Evolutionary conservation across 2,329 filamentous ascomycete species (phyloP).

Genomic region (Cryphonectria japonica): DNA sequence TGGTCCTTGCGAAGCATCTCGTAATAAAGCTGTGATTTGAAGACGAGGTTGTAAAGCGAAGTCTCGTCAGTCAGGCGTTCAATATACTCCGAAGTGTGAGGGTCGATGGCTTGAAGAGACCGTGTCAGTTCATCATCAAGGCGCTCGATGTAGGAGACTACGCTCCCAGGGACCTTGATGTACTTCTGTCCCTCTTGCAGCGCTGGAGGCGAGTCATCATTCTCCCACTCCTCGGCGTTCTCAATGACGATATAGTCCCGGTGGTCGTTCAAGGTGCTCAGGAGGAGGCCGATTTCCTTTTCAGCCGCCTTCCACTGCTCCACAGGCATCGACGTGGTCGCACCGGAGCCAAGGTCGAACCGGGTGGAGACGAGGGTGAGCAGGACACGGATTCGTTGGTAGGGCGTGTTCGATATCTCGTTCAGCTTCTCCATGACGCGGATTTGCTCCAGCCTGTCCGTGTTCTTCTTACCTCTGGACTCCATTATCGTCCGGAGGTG

Average conservation of each 20-base stretch:
- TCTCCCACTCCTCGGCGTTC: slow-evolving; percentile 96
- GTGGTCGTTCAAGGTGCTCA: slow-evolving; percentile 79
- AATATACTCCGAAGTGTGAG: slow-evolving; percentile 98
- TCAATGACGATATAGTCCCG: slow-evolving; percentile 85
- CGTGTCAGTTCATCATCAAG: slow-evolving; percentile 96
- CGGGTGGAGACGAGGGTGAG: slow-evolving; percentile 89
- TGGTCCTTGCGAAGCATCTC: slow-evolving; percentile 75
- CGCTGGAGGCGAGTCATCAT: slow-evolving; percentile 89
- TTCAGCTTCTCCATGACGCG: slow-evolving; percentile 94
- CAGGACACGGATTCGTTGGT: slow-evolving; percentile 91
- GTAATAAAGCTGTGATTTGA: slow-evolving; percentile 85
- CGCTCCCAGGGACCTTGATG: slow-evolving; percentile 89
- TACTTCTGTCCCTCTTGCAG: slow-evolving; percentile 75
- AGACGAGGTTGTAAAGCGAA: slow-evolving; percentile 87
- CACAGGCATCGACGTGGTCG: slow-evolving; percentile 81
- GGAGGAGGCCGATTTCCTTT: slow-evolving; percentile 77
- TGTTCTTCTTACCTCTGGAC: slow-evolving; percentile 98
- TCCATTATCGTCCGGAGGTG: slow-evolving; percentile 92
- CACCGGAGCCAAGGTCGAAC: slow-evolving; percentile 85
- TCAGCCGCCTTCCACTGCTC: slow-evolving; percentile 98
- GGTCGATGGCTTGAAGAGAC: slow-evolving; percentile 96
- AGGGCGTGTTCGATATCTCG: slow-evolving; percentile 87
- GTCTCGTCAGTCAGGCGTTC: slow-evolving; percentile 92
- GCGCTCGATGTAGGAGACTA: slow-evolving; percentile 92
- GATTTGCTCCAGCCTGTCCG: slow-evolving; percentile 92